phyloP scores from a whole-genome alignment of 129 eudicot genomes.

The Arctium minus region DNA sequence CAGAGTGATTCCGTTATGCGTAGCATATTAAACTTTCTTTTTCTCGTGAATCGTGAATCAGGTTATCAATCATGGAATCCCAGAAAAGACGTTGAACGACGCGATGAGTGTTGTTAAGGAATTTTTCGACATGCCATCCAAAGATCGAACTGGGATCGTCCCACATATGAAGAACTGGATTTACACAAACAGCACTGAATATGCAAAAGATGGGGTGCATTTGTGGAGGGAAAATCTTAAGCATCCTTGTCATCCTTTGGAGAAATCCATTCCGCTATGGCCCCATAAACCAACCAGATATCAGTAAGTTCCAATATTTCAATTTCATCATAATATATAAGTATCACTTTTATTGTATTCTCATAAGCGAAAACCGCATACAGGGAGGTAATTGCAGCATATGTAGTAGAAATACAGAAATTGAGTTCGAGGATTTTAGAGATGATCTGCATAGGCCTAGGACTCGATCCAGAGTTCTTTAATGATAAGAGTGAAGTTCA shows the following conservation, averaged over 20 bases:
- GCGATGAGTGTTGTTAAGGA: constrained; percentile 46
- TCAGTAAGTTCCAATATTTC: constrained; percentile 35
- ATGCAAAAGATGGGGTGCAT: constrained; percentile 48
- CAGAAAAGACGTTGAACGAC: constrained; percentile 26
- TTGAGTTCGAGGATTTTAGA: constrained; percentile 56
- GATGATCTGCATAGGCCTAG: constrained; percentile 62
- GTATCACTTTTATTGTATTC: neutral
- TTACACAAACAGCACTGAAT: constrained; percentile 47
- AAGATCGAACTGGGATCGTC: constrained; percentile 27
- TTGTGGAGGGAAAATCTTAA: constrained; percentile 81
- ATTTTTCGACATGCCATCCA: constrained; percentile 48
- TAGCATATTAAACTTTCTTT: neutral
- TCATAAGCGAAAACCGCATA: neutral
- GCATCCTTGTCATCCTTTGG: constrained; percentile 63
- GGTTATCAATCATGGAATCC: constrained; percentile 77
- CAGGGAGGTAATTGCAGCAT: constrained; percentile 53
- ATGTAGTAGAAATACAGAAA: constrained; percentile 37
- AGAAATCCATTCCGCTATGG: constrained; percentile 53
- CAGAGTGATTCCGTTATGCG: no score
- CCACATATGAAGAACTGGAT: constrained; percentile 40
- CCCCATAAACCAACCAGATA: constrained; percentile 57
- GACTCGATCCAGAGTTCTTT: constrained; percentile 52
- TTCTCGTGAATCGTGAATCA: constrained; percentile 2
- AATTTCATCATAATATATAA: neutral
- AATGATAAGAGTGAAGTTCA: constrained; percentile 44